These are phyloP conservation scores for Penicillium sp. DNA, from an alignment of 2,329 filamentous ascomycete species.

Conservation along the genomic window DNA sequence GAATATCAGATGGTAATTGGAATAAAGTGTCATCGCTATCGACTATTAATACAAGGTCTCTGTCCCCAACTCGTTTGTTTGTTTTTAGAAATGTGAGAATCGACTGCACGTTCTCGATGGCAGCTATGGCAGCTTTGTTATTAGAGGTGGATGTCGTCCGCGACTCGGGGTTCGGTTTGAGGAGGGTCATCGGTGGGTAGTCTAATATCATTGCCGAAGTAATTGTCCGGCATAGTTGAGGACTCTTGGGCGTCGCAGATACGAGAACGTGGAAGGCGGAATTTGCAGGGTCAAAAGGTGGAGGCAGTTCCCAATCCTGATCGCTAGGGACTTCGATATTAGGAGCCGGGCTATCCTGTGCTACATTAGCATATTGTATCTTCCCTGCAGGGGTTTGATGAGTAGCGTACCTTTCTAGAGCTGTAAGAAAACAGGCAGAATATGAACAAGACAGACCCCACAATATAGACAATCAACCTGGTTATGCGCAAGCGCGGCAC, in stretches of 20 bases:
- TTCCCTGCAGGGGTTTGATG: not conserved
- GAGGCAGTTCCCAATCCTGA: constrained; percentile 27
- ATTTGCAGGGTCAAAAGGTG: constrained; percentile 30
- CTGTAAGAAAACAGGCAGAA: not conserved
- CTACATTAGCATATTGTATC: not conserved
- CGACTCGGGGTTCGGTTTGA: constrained; percentile 40
- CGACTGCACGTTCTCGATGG: constrained; percentile 44
- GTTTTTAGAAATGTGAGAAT: constrained; percentile 48
- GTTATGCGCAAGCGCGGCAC: constrained; percentile 8
- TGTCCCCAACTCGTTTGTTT: constrained; percentile 47
- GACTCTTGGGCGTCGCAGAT: constrained; percentile 45
- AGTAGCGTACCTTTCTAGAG: not conserved
- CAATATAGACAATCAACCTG: constrained; percentile 4
- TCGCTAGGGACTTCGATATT: constrained; percentile 5
- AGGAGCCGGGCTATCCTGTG: not conserved
- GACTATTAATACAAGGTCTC: constrained; percentile 61
- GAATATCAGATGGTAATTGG: constrained; percentile 60
- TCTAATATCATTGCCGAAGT: constrained; percentile 56
- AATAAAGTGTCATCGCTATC: constrained; percentile 64
- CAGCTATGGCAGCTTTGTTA: too few species aligned
- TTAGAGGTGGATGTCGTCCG: constrained; percentile 28
- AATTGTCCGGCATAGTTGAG: constrained; percentile 55
- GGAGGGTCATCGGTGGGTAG: constrained; percentile 55
- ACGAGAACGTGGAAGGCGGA: constrained; percentile 55
- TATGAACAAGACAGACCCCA: constrained; percentile 2